Evolutionary conservation across 179 eudicot species (phyloP).

Genomic region (Beta corolliflora): DNA sequence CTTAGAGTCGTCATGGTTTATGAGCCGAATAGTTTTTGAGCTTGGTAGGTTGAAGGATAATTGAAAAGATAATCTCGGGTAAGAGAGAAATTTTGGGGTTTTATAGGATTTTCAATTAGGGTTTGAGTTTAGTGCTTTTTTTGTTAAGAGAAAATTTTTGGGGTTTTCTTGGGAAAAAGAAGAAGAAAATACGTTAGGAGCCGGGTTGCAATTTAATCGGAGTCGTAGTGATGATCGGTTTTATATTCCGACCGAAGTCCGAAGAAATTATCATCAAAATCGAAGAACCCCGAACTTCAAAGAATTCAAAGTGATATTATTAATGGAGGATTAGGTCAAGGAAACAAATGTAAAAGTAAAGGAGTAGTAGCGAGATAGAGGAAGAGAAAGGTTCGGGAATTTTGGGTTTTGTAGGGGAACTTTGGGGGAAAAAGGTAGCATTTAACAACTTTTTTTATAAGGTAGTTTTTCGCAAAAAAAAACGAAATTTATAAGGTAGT

Average conservation of each 20-base stretch:
- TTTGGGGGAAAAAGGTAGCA: no score
- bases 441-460: no score
- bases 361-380: no score
- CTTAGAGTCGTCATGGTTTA: not conserved
- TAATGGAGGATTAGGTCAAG: slow-evolving; percentile 27
- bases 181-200: slow-evolving; percentile 56
- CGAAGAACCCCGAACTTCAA: slow-evolving; percentile 37
- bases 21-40: not conserved
- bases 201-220: slow-evolving; percentile 67
- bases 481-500: no score
- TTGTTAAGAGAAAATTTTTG: not conserved
- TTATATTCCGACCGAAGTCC: slow-evolving; percentile 53
- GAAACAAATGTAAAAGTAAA: slow-evolving; percentile 4
- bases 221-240: slow-evolving; percentile 71
- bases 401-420: no score
- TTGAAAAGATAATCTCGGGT: no score
- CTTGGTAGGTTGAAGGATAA: not conserved
- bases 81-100: not conserved
- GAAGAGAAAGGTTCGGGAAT: no score
- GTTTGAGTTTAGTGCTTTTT: not conserved
- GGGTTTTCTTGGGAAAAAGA: not conserved
- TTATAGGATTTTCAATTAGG: not conserved
- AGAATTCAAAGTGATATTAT: slow-evolving; percentile 62
- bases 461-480: no score
- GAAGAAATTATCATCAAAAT: slow-evolving; percentile 35